Evolutionary conservation across 176 grass and related monocot species (phyloP), one percentile per base, ranked within the genome.

Genomic region (Chrysopogon serrulatus): DNA sequence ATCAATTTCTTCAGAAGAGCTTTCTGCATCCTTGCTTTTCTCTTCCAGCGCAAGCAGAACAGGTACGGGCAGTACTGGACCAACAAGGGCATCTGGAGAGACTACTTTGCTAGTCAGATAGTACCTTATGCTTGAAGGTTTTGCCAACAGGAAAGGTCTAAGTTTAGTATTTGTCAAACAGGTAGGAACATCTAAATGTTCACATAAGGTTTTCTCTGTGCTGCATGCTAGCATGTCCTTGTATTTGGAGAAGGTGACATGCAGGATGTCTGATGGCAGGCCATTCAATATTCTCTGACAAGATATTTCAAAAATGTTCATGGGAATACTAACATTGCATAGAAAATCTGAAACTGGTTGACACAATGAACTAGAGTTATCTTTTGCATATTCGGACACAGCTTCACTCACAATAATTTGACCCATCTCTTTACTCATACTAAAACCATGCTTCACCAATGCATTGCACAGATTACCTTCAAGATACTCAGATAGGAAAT

Each of bases 271-370:
- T 73, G 85, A 84, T 80, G 66, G 82, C 66, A 98, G 85, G 57
- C 77, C 57, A 79, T 84, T 90, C 78, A 98, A 87, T 78, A 87
- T 78, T 76, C 83, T 93, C 63, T 86, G 85, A 69, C 85, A 90
- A 81, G 89, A 89, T 69, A 94, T 85, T 95, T 98, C 93, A 34
- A 90, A 91, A 85, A 95, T 80, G 84, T 88, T 98, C 73, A 92
- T 82, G 21, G 93, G 93, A 21, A 81, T 64, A 49, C 82, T 88
- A 65, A 81, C 85, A 87, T 95, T 91, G 83, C 82, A 71, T 74
- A 92, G 36, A 35, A 98, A 88, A 91, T 86, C 68, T 74, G 85
- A 95, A 79, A 90, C 23, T 21, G 93, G 68, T 60, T 13, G 75
- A 40, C 40, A 53, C 36, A 59, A 82, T 54, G 73, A 77, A 65